phyloP scores from a whole-genome alignment of 805 yeast genomes.

The Wickerhamiella allomyrinae region DNA sequence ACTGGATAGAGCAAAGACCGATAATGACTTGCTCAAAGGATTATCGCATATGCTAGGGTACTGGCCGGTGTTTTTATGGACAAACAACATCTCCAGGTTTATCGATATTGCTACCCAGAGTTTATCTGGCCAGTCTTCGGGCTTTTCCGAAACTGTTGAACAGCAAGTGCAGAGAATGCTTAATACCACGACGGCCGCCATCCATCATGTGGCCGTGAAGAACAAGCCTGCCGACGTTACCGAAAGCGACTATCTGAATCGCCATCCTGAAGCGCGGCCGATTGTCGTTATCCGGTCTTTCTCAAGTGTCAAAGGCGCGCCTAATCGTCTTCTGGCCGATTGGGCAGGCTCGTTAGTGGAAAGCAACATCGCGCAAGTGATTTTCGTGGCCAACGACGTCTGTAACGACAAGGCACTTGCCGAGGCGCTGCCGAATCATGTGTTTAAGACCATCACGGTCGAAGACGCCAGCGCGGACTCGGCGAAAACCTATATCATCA shows the following conservation, averaged over 20 bases:
- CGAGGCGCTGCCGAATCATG: slow-evolving; percentile 71
- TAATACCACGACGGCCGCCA: slow-evolving; percentile 32
- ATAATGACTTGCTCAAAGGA: slow-evolving; percentile 47
- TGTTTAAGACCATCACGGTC: slow-evolving; percentile 57
- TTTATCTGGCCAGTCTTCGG: slow-evolving; percentile 57
- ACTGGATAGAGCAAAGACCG: slow-evolving; percentile 59
- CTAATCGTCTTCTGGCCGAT: slow-evolving; percentile 63
- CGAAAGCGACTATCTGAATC: slow-evolving; percentile 10
- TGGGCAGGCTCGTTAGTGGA: slow-evolving; percentile 76
- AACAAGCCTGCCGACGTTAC: slow-evolving; percentile 18
- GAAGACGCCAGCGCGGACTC: slow-evolving; percentile 68
- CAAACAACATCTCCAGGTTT: slow-evolving; percentile 62
- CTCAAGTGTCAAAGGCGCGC: slow-evolving; percentile 18
- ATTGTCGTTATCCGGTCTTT: slow-evolving; percentile 12
- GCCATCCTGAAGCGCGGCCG: slow-evolving; percentile 14
- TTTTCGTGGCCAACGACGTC: slow-evolving; percentile 74
- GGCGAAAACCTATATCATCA: slow-evolving; percentile 54
- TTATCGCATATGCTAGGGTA: slow-evolving; percentile 75
- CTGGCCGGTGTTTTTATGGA: slow-evolving; percentile 88
- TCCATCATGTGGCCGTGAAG: slow-evolving; percentile 44
- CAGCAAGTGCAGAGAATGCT: slow-evolving; percentile 21
- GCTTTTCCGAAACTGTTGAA: slow-evolving; percentile 22
- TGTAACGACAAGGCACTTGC: slow-evolving; percentile 56
- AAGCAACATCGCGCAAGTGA: slow-evolving; percentile 76
- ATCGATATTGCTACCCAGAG: slow-evolving; percentile 81